Evolutionary conservation across 1,284 basidiomycete species (phyloP).

Genomic region (Malassezia caprae): DNA sequence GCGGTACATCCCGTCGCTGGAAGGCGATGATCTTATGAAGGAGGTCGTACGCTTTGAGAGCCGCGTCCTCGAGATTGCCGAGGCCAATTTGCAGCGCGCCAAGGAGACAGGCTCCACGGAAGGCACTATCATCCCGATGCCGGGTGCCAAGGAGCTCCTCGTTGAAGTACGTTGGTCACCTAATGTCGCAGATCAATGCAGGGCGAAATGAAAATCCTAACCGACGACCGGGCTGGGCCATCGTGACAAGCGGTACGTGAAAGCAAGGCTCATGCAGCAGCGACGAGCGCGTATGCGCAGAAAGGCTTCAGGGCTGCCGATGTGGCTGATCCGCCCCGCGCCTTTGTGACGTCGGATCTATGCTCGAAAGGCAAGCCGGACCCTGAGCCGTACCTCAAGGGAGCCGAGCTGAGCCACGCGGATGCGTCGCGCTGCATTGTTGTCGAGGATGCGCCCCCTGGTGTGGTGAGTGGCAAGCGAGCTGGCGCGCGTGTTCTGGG

Average conservation of each 20-base stretch:
- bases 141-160: conserved; percentile 35
- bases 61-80: conserved; percentile 39
- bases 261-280: conserved; percentile 10
- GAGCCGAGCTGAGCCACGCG: conserved; percentile 24
- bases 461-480: conserved; percentile 31
- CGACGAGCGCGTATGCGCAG: conserved; percentile 40
- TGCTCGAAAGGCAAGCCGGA: conserved; percentile 41
- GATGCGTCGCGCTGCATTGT: conserved; percentile 37
- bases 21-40: conserved; percentile 25
- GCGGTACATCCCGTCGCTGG: conserved; percentile 35
- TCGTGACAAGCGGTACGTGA: conserved; percentile 31
- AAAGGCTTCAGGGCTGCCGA: conserved; percentile 30
- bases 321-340: conserved; percentile 21
- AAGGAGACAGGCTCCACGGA: conserved; percentile 18
- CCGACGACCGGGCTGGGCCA: conserved; percentile 41
- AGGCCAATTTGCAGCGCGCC: conserved; percentile 15
- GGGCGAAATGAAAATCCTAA: conserved; percentile 4
- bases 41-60: conserved; percentile 40
- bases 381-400: conserved; percentile 41
- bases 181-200: not conserved
- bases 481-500: conserved; percentile 41
- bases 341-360: conserved; percentile 41
- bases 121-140: conserved; percentile 40
- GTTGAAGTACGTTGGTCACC: conserved; percentile 15
- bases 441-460: conserved; percentile 46